These are phyloP conservation scores for Cladorrhinum samala DNA, from an alignment of 495 filamentous ascomycete species.

Conservation along the genomic window DNA sequence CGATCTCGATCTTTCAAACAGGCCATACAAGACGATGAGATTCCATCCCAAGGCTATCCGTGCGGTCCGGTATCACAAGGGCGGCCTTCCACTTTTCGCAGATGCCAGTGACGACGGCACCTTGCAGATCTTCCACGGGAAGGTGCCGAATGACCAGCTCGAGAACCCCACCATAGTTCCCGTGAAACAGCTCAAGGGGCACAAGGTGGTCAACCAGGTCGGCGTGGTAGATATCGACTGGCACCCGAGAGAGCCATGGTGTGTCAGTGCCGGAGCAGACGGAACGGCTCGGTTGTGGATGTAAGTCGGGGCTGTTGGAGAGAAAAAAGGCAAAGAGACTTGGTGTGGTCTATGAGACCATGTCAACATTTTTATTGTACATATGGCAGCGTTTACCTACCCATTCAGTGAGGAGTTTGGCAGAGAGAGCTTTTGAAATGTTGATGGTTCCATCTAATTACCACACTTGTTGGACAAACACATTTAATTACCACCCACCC, in stretches of 20 bases:
- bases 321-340: neutral
- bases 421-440: no score
- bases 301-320: slow-evolving; percentile 16
- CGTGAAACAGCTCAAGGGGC: slow-evolving; percentile 86
- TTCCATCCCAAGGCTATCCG: slow-evolving; percentile 91
- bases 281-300: slow-evolving; percentile 57
- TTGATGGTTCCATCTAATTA: no score
- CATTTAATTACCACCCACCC: no score
- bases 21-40: slow-evolving; percentile 90
- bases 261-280: slow-evolving; percentile 89
- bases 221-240: slow-evolving; percentile 93
- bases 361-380: neutral
- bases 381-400: neutral
- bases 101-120: slow-evolving; percentile 91
- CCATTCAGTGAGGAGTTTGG: neutral
- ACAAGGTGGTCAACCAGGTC: slow-evolving; percentile 71
- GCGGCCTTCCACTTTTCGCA: slow-evolving; percentile 80
- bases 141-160: slow-evolving; percentile 86
- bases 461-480: no score
- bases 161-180: slow-evolving; percentile 95
- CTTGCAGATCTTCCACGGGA: slow-evolving; percentile 93
- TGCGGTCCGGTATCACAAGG: slow-evolving; percentile 76
- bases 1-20: slow-evolving; percentile 82
- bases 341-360: no score
- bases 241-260: slow-evolving; percentile 90